Base-by-base conservation (phyloP, 495 filamentous ascomycete species). In the Daldinia concentrica region DNA sequence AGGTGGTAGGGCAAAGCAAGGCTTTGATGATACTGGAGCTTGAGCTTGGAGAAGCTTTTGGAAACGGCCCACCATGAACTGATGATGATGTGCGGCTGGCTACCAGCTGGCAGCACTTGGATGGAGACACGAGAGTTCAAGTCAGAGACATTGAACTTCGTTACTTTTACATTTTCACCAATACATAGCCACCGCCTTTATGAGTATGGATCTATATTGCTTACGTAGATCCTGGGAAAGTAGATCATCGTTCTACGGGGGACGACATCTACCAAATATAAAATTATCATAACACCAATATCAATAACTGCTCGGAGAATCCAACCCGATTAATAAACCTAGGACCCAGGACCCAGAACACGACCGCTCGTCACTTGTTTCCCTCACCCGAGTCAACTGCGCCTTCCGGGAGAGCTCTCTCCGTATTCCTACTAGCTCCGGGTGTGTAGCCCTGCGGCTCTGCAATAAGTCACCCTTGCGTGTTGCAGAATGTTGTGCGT, bases 41-140 rank as follows among this genome's bases (percentile, higher is more conserved):
- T 39, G 14, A 39, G 7, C 12, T 19, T 45, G 30, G 22, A 32
- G 36, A 48, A 62, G 24, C 37, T 41, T 51, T 51, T 29, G 12
- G 34, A 63, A 66, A 63, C 69, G 63, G 54, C 64, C 69, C 69
- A 72, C 69, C 58, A 60, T 67, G 63, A 67, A 43, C 36, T 64
- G 59, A 72, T 72, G 17, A 27, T 6, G 8, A 1, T 1, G 4
- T 24, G 11, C 69, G 59, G 54, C 54, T 56, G 58, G 32, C 3
- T 2, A 19, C 4, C 50, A 55, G 37, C 58, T 56, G 68, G 26
- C 22, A 22, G 22, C 43, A 48, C 43, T 22, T 48, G 43, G 8
- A 1, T 24, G 17, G 22, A 24, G 5, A 48, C 12, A 24, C 43
- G 9, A 22, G 32, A 34, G 32, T 34, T 34, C 32, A 34, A 34